Percentiles rank a stretch among this genome's conserved stretches.
Evolutionary conservation across 2,329 filamentous ascomycete genomes (phyloP).

Genomic region (Coniochaeta sp.): DNA sequence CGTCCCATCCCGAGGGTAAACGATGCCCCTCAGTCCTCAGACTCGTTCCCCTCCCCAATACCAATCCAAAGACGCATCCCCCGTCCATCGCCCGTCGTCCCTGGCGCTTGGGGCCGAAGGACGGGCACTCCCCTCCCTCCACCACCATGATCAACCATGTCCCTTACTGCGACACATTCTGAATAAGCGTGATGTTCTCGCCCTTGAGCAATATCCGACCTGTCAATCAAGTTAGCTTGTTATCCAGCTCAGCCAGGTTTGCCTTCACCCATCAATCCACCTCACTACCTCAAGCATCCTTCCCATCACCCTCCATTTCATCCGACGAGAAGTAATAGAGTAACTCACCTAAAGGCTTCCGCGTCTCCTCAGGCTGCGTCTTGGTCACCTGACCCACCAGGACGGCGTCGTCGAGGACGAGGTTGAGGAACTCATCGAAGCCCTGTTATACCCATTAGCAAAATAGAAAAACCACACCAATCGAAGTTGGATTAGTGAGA

Average conservation of each 20-base stretch:
- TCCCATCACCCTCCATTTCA: no score
- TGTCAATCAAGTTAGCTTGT: no score
- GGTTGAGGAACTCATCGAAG: slow-evolving; percentile 99
- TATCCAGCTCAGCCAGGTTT: slow-evolving; percentile 18
- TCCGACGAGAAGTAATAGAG: neutral
- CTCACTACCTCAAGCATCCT: no score
- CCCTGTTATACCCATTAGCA: slow-evolving; percentile 46
- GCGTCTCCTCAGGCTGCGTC: slow-evolving; percentile 65
- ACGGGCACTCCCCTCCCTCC: no score
- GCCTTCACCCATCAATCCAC: slow-evolving; percentile 8
- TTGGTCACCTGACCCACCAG: slow-evolving; percentile 85
- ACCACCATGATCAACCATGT: no score
- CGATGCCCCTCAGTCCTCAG: no score
- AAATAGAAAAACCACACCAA: neutral
- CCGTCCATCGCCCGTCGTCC: neutral
- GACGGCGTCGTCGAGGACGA: slow-evolving; percentile 84
- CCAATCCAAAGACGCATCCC: neutral
- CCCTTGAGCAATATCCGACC: slow-evolving; percentile 83
- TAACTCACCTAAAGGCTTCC: slow-evolving; percentile 67
- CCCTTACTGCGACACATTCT: slow-evolving; percentile 44
- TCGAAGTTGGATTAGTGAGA: neutral
- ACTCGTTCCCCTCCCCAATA: no score
- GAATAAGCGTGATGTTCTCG: slow-evolving; percentile 81
- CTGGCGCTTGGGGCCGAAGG: no score
- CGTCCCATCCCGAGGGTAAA: no score